Base-by-base conservation (phyloP, 169 alveolate species). In the Plasmodium relictum region DNA sequence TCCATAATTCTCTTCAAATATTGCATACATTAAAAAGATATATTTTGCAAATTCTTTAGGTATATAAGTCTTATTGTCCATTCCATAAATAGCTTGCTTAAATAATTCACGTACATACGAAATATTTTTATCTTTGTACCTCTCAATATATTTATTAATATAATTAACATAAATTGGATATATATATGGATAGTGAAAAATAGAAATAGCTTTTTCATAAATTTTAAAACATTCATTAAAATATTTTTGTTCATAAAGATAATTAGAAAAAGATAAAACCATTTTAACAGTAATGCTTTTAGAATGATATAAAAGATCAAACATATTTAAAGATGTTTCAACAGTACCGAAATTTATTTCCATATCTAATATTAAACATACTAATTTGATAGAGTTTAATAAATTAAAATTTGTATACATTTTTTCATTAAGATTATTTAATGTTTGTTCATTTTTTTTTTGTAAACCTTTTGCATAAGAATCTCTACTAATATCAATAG, bases 41-140 rank as follows among this genome's bases (percentile, higher is more conserved):
- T 93, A 72, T 74, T 88, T 91, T 31, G 92, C 86, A 80, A 92
- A 88, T 72, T 93, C 95, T 73, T 93, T 85, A 0, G 98, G 98
- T 8, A 88, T 88, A 9, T 48, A 80, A 10, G 91, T 68, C n/a
- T 48, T 65, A 10, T 65, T 71, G 20, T 80, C 90, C 1, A 24
- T 41, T 18, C 90, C 90, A 31, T 80, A 80, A 26, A 96, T 56
- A 14, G 93, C 95, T 80, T 94, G 88, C 58, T 94, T 96, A 89
- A 93, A 96, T n/a, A 96, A 54, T 73, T 96, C 98, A 89, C 98
- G 94, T 37, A 96, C 93, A 88, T 97, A 93, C 76, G 96, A 97
- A n/a, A 95, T 91, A 74, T 95, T 97, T 14, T 91, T 72, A 10
- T 94, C 97, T 65, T 91, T 93, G 87, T 94, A 96, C 59, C 96